Base-by-base conservation (phyloP, 164 flowering plant species). In the Stephania cephalantha region DNA sequence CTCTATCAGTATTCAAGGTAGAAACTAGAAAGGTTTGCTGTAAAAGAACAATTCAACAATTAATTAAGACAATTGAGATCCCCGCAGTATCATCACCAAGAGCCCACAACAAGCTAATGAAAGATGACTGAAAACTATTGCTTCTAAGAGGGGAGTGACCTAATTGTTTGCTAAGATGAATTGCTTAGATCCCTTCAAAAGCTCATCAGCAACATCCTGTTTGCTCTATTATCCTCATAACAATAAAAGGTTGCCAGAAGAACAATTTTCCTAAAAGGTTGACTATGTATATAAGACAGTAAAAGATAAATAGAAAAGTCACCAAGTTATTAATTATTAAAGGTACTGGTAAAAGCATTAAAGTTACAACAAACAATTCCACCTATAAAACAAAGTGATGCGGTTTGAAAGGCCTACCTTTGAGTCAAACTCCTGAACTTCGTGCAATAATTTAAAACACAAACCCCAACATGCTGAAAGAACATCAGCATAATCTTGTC, bases 381-480 rank as follows among this genome's bases (percentile, higher is more conserved):
- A 20, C 20, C 15, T 55, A 55, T n/a, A 50, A 1, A 58, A 55
- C 58, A n/a, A 71, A 65, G 48, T 68, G 52, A 25, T 46, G 22
- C 44, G 50, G 65, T 31, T 9, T 48, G 53, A 65, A 44, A 29
- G 70, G 48, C 75, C 53, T 79, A 95, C 99, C 95, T 95, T 95
- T 63, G 99, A 95, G 78, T 93, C 99, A 82, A 95, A 93, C 84
- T 93, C 96, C 77, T 88, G 89, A 30, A 92, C 99, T 46, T 93
- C 94, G 79, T 91, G 94, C 64, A 91, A 82, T 86, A 95, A 86
- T 75, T 90, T 88, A 81, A 95, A 93, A 72, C 97, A 92, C 69
- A 86, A 84, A 72, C 85, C 89, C 91, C 90, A 95, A 76, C 99
- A 93, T 8, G 83, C 72, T 12, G 98, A 92, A 78, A 95, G 90